Percentiles rank a stretch among this genome's conserved stretches.
Evolutionary conservation across 2,329 filamentous ascomycete species (phyloP).

Genomic region (Xylariaceae sp.): DNA sequence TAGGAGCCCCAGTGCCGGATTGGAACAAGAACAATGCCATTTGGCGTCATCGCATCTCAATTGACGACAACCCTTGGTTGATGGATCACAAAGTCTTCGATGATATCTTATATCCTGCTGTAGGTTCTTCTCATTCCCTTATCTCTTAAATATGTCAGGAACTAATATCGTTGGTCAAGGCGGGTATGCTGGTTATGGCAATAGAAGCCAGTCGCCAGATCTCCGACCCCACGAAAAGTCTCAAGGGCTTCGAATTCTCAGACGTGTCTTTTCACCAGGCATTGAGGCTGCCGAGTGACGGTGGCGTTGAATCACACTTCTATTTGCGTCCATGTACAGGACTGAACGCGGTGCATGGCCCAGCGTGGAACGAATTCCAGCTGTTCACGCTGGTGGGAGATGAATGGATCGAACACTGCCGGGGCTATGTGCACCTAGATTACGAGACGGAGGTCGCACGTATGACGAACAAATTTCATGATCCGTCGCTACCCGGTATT

Average conservation of each 20-base stretch:
- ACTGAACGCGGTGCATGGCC: neutral
- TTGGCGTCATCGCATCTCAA: constrained; percentile 37
- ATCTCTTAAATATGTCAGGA: neutral
- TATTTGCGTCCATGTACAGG: constrained; percentile 21
- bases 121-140: neutral
- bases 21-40: constrained; percentile 33
- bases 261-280: constrained; percentile 32
- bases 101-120: constrained; percentile 40
- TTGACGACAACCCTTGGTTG: constrained; percentile 39
- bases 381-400: constrained; percentile 26
- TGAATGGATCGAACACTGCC: constrained; percentile 29
- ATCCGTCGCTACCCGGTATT: neutral
- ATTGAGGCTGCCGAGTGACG: constrained; percentile 24
- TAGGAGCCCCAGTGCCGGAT: constrained; percentile 34
- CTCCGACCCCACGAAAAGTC: constrained; percentile 13
- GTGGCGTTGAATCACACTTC: constrained; percentile 29
- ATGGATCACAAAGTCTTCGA: constrained; percentile 38
- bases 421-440: constrained; percentile 22
- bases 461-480: neutral
- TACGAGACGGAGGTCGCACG: constrained; percentile 11
- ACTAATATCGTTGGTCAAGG: constrained; percentile 12
- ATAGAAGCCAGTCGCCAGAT: constrained; percentile 38
- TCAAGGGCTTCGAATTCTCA: constrained; percentile 28
- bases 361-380: constrained; percentile 29
- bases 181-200: constrained; percentile 40